Base-by-base conservation (phyloP, 2,329 filamentous ascomycete species). In the Sporothrix brunneoviolacea region DNA sequence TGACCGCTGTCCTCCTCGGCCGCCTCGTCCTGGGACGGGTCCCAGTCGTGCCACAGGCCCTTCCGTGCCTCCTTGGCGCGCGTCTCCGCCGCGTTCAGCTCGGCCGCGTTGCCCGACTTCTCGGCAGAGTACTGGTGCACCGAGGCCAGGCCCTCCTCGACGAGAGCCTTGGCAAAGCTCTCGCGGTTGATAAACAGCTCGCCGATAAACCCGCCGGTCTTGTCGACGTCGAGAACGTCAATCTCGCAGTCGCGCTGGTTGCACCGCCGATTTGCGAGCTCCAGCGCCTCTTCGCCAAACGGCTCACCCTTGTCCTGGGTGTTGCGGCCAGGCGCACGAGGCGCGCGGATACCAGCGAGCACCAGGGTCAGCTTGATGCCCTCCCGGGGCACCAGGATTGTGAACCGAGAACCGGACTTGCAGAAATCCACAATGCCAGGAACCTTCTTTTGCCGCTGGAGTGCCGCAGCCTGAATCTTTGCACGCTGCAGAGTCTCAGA, bases 221-320 rank as follows among this genome's bases (percentile, higher is more conserved):
- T 97, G 76, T 98, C 93, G 59, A 89, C 87, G 61, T 91, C 90
- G 66, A 95, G 84, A 18, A 98, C 86, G 61, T 98, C 91, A 52
- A 98, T 88, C 68, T 97, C 91, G 43, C 93, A 91, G 67, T 98
- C 93, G 49, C 93, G 84, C 73, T 98, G 93, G 74, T 90, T 86
- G 70, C 86, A 90, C 52, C 91, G 82, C 61, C 82, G 84, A 69
- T 88, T 90, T 43, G 91, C 91, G 59, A 97, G 83, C 45, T 98
- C 91, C 55, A 95, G 80, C 3, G 91, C 91, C 71, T 98, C 93
- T 66, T 94, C 87, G 21, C 93, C 93, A 59, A 95, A 97, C 1
- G 93, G 91, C 71, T 98, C 93, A 28, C 86, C 86, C 59, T 86
- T 79, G 58, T 94, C 93, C 55, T 80, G 82, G 4, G 86, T 77